These are phyloP conservation scores for Penicillium palitans DNA, from an alignment of 2,329 filamentous ascomycete genomes.

Conservation along the genomic window DNA sequence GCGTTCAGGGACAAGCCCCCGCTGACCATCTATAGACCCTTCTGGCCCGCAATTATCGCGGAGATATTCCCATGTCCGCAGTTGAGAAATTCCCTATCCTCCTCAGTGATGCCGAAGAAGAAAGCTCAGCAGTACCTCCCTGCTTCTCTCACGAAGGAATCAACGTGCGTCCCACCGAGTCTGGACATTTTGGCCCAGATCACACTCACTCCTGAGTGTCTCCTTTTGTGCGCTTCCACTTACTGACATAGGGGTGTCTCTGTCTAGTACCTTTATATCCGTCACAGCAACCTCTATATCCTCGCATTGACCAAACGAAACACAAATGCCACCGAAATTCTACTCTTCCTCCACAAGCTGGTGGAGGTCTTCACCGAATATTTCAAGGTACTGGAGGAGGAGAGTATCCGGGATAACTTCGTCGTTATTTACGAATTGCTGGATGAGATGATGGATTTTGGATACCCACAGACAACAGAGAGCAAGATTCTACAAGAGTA, in stretches of 20 bases:
- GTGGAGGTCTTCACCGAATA: slow-evolving; percentile 99
- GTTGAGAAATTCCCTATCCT: slow-evolving; percentile 97
- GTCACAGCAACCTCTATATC: slow-evolving; percentile 98
- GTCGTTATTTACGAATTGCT: slow-evolving; percentile 98
- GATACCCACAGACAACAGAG: slow-evolving; percentile 97
- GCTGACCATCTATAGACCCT: slow-evolving; percentile 68
- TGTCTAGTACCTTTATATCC: slow-evolving; percentile 90
- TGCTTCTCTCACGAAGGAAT: slow-evolving; percentile 99
- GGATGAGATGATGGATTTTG: slow-evolving; percentile 99
- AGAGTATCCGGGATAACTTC: slow-evolving; percentile 98
- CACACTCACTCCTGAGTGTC: slow-evolving; percentile 11
- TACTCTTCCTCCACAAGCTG: slow-evolving; percentile 95
- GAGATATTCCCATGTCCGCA: slow-evolving; percentile 98
- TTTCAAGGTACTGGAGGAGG: slow-evolving; percentile 98
- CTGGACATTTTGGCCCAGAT: slow-evolving; percentile 2
- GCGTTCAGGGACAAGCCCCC: slow-evolving; percentile 20
- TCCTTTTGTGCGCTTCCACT: slow-evolving; percentile 16
- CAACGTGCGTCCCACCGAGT: slow-evolving; percentile 65
- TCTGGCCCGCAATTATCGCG: slow-evolving; percentile 95
- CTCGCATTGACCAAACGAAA: slow-evolving; percentile 98
- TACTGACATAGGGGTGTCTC: slow-evolving; percentile 13
- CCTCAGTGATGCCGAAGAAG: slow-evolving; percentile 97
- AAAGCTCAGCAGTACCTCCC: slow-evolving; percentile 93
- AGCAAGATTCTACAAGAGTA: slow-evolving; percentile 95
- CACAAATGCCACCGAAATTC: slow-evolving; percentile 96